Conservation (phyloP, 768 basidiomycete species). For the Trametes sanguinea region DNA sequence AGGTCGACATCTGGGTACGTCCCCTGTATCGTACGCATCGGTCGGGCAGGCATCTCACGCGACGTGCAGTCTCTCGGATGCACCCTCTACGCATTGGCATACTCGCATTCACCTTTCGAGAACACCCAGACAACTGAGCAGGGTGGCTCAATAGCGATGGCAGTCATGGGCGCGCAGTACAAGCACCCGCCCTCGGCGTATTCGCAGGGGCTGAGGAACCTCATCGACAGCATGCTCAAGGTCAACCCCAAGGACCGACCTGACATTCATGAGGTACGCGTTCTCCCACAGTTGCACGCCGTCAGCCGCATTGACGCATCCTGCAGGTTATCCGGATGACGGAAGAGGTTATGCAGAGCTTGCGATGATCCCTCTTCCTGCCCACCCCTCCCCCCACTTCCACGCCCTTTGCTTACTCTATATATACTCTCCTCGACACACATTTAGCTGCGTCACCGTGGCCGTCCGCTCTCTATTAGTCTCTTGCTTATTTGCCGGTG, state of each 20-base stretch:
- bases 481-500: constrained; percentile 13
- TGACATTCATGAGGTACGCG: constrained; percentile 78
- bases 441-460: constrained; percentile 3
- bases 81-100: constrained; percentile 91
- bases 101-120: constrained; percentile 96
- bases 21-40: no score
- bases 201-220: constrained; percentile 75
- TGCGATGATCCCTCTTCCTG: constrained; percentile 37
- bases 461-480: constrained; percentile 14
- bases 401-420: not conserved
- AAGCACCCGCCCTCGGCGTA: constrained; percentile 87
- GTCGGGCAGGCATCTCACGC: not conserved
- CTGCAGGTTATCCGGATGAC: constrained; percentile 66
- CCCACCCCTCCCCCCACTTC: not conserved
- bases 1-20: constrained; percentile 94
- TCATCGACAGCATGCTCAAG: constrained; percentile 86
- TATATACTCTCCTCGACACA: constrained; percentile 8
- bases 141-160: constrained; percentile 97
- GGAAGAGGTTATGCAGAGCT: constrained; percentile 60
- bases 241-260: constrained; percentile 82
- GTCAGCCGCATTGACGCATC: no score
- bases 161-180: constrained; percentile 91
- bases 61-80: constrained; percentile 83
- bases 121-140: constrained; percentile 89
- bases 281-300: no score